phyloP scores from a whole-genome alignment of 1,139 yeast genomes.

The Saccharomyces uvarum region DNA sequence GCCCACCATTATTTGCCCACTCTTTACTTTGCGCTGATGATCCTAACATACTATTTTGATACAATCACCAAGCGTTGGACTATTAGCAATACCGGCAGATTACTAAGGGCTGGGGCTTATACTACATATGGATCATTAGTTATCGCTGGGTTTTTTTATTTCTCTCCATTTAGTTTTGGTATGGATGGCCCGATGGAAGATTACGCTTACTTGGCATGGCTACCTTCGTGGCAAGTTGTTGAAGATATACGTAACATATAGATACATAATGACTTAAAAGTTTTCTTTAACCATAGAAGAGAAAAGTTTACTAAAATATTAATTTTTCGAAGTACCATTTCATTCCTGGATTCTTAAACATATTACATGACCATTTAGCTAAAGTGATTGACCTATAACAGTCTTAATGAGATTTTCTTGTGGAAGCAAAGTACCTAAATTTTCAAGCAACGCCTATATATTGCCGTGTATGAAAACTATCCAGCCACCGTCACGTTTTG shows the following conservation, averaged over 20 bases:
- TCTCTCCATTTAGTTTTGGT: conserved; percentile 80
- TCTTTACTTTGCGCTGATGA: conserved; percentile 84
- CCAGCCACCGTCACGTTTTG: neutral
- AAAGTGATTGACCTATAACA: neutral
- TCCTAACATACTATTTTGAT: conserved; percentile 72
- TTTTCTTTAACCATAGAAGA: neutral
- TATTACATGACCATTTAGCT: neutral
- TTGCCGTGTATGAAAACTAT: neutral
- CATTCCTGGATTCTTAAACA: neutral
- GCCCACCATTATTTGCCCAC: conserved; percentile 98
- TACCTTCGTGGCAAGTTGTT: conserved; percentile 62
- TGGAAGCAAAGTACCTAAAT: neutral
- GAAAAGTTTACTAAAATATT: neutral
- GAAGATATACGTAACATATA: neutral
- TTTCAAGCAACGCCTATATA: neutral
- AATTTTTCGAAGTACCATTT: neutral
- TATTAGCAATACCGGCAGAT: conserved; percentile 27
- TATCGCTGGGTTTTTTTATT: conserved; percentile 61
- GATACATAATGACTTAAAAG: neutral
- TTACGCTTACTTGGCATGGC: conserved; percentile 67
- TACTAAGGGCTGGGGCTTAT: conserved; percentile 33
- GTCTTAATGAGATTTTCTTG: too few relatives aligned
- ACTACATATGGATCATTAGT: conserved; percentile 46
- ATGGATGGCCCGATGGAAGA: conserved; percentile 73
- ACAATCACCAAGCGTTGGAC: conserved; percentile 42